Conservation (phyloP, 2,329 filamentous ascomycete genomes). For the Sordariomycetes sp. region DNA sequence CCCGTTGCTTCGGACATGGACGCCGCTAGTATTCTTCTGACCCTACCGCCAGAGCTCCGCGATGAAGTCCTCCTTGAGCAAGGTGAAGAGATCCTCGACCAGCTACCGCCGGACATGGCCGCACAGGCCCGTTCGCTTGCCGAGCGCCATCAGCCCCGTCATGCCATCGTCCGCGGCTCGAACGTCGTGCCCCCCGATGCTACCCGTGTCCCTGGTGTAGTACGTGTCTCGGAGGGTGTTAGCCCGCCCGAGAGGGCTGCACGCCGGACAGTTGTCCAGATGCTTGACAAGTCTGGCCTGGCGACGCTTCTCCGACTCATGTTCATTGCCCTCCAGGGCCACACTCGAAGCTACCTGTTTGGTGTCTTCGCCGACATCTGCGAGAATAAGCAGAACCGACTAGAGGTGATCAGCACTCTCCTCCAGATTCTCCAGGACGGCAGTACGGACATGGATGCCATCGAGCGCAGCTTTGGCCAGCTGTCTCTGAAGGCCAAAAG, state of each 20-base stretch:
- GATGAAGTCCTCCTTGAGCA: conserved; percentile 85
- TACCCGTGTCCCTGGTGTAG: not conserved
- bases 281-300: conserved; percentile 91
- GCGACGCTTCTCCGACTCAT: conserved; percentile 95
- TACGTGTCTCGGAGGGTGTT: not conserved
- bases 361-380: conserved; percentile 84
- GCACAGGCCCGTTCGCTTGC: conserved; percentile 68
- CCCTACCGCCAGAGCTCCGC: conserved; percentile 71
- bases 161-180: conserved; percentile 8
- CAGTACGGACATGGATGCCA: conserved; percentile 80
- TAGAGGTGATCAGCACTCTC: conserved; percentile 85
- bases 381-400: conserved; percentile 89
- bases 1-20: conserved; percentile 62
- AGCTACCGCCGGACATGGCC: conserved; percentile 73
- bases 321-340: conserved; percentile 90
- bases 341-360: conserved; percentile 71
- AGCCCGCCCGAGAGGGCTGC: conserved; percentile 43
- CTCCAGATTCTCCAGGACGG: conserved; percentile 92
- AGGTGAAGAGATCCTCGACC: conserved; percentile 74
- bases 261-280: conserved; percentile 77
- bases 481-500: conserved; percentile 85
- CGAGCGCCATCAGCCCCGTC: conserved; percentile 20
- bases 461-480: conserved; percentile 90
- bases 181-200: conserved; percentile 15
- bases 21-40: conserved; percentile 80